Evolutionary conservation across 1,284 basidiomycete species (phyloP).

Genomic region (Sporisorium scitamineum): DNA sequence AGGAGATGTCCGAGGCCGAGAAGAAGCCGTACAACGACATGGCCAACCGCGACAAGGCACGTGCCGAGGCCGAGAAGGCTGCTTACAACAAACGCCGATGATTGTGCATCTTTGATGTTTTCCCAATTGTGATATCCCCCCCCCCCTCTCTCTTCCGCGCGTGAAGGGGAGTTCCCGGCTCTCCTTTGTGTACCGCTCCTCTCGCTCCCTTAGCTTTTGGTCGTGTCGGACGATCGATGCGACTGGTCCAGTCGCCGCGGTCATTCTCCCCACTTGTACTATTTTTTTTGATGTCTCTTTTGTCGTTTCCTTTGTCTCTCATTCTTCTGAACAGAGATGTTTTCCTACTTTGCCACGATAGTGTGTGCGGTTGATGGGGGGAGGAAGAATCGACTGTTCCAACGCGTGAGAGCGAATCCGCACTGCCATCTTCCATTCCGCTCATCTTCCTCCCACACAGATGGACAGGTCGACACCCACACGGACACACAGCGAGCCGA

Average conservation of each 20-base stretch:
- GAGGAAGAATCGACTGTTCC: too few relatives aligned
- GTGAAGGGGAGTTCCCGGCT: neutral
- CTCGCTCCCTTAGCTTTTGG: slow-evolving; percentile 8
- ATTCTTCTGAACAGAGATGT: slow-evolving; percentile 15
- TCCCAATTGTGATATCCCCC: slow-evolving; percentile 22
- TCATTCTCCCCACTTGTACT: slow-evolving; percentile 38
- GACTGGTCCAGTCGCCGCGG: slow-evolving; percentile 9
- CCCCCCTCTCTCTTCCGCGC: neutral
- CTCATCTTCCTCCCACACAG: too few relatives aligned
- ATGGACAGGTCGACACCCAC: too few relatives aligned
- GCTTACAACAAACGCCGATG: slow-evolving; percentile 72
- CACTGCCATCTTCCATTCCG: too few relatives aligned
- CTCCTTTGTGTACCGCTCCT: slow-evolving; percentile 10
- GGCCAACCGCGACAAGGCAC: slow-evolving; percentile 85
- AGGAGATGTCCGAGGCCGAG: slow-evolving; percentile 83
- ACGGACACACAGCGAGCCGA: too few relatives aligned
- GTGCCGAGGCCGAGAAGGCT: slow-evolving; percentile 84
- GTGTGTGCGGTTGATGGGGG: neutral
- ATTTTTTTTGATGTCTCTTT: slow-evolving; percentile 25
- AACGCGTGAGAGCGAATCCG: too few relatives aligned
- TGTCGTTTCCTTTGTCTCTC: neutral
- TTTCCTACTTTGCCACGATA: neutral
- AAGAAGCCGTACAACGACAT: slow-evolving; percentile 94
- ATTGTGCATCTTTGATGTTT: neutral
- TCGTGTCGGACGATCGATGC: slow-evolving; percentile 26